Base-by-base conservation (phyloP, 2,329 filamentous ascomycete species). In the Xylaria sp. region DNA sequence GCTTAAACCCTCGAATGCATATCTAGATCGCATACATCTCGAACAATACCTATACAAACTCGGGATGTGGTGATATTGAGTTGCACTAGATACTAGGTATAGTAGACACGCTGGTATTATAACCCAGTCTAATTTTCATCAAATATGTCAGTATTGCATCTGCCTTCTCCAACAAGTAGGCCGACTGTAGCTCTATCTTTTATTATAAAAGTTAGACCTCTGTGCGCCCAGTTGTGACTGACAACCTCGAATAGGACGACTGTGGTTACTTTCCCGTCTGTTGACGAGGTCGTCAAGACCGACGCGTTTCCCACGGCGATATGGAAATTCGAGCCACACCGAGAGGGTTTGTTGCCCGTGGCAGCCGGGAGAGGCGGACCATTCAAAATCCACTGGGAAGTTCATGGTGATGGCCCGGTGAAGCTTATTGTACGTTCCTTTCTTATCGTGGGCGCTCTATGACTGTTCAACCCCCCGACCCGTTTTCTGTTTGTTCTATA, bases 371-470 rank as follows among this genome's bases (percentile, higher is more conserved):
- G 90, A 69, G 90, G 92, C 65, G 92, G 91, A 1, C 92, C 91
- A 19, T 79, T 96, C 67, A 84, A 90, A 46, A 86, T 96, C 54
- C 82, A 86, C 54, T 96, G 91, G 83, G 90, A 95, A 76, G 80
- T 95, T 48, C 92, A 96, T 78, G 91, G 92, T 58, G 78, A 83
- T 63, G 92, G 91, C 3, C 85, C 88, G 48, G 81, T 84, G 66
- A 90, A 90, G 78, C 78, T 95, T 66, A 81, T 92, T 69, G 91
- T 95, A 81, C 66, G 89, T 85, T 33, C 13, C 15, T 49, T 37
- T 13, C 27, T n/a, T 25, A n/a, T 38, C 33, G 5, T 31, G n/a
- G 21, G 10, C 5, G 27, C 37, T 25, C 4, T 15, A 15, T n/a
- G n/a, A n/a, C n/a, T n/a, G n/a, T n/a, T n/a, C n/a, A n/a, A n/a